These are phyloP conservation scores for Gaeumannomyces tritici DNA, from an alignment of 2,329 filamentous ascomycete species.

Conservation along the genomic window DNA sequence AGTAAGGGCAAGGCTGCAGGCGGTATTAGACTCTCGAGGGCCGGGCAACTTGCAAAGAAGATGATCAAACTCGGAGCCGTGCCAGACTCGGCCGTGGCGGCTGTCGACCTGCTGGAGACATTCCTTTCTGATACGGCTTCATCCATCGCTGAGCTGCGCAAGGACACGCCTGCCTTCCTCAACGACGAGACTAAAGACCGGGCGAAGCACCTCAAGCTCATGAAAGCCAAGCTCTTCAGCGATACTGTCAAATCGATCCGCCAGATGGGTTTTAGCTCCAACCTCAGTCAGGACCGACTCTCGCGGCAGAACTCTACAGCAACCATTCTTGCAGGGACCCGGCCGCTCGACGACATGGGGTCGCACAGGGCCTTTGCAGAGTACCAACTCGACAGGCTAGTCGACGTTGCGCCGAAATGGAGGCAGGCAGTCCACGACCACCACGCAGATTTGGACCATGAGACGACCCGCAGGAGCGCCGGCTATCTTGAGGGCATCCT, in stretches of 20 bases:
- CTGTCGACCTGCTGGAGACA: slow-evolving; percentile 48
- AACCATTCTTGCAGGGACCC: slow-evolving; percentile 50
- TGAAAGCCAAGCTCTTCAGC: slow-evolving; percentile 83
- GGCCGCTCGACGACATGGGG: slow-evolving; percentile 21
- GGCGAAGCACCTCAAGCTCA: slow-evolving; percentile 81
- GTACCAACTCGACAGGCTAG: slow-evolving; percentile 67
- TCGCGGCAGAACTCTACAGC: slow-evolving; percentile 64
- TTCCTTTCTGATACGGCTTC: slow-evolving; percentile 62
- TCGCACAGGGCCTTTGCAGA: slow-evolving; percentile 35
- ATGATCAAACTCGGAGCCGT: slow-evolving; percentile 43
- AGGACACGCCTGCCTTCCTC: slow-evolving; percentile 70
- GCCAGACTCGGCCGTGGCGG: slow-evolving; percentile 41
- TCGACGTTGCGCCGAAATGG: slow-evolving; percentile 63
- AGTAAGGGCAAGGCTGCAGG: slow-evolving; percentile 24
- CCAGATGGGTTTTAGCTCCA: slow-evolving; percentile 82
- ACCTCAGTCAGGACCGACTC: slow-evolving; percentile 65
- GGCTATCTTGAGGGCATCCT: slow-evolving; percentile 84
- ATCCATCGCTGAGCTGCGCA: slow-evolving; percentile 64
- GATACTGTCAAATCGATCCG: slow-evolving; percentile 77
- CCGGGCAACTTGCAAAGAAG: slow-evolving; percentile 54
- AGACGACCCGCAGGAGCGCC: slow-evolving; percentile 69
- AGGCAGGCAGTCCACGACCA: slow-evolving; percentile 62
- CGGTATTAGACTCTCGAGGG: slow-evolving; percentile 60
- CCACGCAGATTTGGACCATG: slow-evolving; percentile 73
- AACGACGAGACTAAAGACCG: slow-evolving; percentile 78